These are phyloP conservation scores for Ambrosiella cleistominuta DNA, from an alignment of 2,329 filamentous ascomycete genomes.

Conservation along the genomic window DNA sequence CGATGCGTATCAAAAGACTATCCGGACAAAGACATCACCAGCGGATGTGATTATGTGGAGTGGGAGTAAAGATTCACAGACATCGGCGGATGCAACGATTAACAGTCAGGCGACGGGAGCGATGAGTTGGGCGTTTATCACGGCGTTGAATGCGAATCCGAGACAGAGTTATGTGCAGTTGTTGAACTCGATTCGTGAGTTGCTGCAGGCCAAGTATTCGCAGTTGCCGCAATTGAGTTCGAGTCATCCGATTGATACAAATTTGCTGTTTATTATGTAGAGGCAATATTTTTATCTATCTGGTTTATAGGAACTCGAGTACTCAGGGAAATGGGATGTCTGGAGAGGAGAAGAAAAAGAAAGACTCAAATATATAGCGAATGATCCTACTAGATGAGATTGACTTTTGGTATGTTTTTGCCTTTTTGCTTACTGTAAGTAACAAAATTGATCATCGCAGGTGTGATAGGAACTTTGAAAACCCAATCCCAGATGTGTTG, in stretches of 20 bases:
- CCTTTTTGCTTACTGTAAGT: no score
- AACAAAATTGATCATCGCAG: no score
- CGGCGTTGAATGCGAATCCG: constrained; percentile 66
- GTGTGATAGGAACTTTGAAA: no score
- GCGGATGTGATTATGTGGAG: constrained; percentile 90
- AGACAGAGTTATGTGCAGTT: constrained; percentile 84
- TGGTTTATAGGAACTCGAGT: background rate
- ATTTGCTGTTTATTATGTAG: constrained; percentile 46
- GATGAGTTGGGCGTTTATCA: constrained; percentile 88
- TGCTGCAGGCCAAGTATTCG: constrained; percentile 59
- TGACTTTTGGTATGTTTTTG: no score
- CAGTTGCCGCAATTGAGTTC: constrained; percentile 86
- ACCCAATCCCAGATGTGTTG: no score
- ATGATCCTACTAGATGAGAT: no score
- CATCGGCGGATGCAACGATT: constrained; percentile 72
- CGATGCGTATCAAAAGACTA: constrained; percentile 52
- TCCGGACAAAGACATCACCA: constrained; percentile 69
- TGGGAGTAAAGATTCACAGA: constrained; percentile 78
- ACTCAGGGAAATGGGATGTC: no score
- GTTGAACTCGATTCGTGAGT: constrained; percentile 74
- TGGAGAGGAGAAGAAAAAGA: no score
- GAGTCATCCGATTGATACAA: constrained; percentile 66
- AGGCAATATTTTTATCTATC: background rate
- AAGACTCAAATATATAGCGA: no score
- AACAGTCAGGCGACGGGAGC: constrained; percentile 70